phyloP scores from a whole-genome alignment of 2,329 filamentous ascomycete genomes.

The Aureobasidium sp. region DNA sequence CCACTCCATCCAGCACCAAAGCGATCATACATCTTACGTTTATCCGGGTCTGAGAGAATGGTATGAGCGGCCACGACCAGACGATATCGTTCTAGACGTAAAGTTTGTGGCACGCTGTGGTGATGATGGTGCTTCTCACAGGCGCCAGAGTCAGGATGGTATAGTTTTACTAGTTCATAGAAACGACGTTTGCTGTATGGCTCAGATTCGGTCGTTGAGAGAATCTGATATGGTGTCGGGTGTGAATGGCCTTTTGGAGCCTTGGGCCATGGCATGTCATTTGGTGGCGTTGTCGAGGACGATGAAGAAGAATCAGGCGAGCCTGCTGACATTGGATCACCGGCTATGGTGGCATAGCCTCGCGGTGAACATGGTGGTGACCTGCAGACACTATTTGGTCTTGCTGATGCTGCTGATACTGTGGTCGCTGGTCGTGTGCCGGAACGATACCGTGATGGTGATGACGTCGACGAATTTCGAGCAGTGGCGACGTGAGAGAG shows the following conservation, averaged over 20 bases:
- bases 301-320: constrained; percentile 8
- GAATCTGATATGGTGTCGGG: constrained; percentile 87
- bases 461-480: constrained; percentile 10
- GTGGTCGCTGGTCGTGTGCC: constrained; percentile 5
- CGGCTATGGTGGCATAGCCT: constrained; percentile 29
- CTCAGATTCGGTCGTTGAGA: constrained; percentile 54
- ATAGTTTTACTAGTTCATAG: constrained; percentile 89
- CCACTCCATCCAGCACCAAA: constrained; percentile 74
- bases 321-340: constrained; percentile 17
- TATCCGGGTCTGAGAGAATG: constrained; percentile 74
- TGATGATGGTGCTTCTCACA: constrained; percentile 34
- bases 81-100: constrained; percentile 80
- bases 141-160: constrained; percentile 72
- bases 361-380: background rate
- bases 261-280: constrained; percentile 26
- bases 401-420: background rate
- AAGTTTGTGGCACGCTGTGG: constrained; percentile 49
- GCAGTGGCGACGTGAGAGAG: background rate
- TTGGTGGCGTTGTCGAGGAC: constrained; percentile 22
- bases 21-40: constrained; percentile 73
- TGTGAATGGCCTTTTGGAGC: constrained; percentile 33
- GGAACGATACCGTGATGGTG: background rate
- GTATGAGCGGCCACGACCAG: constrained; percentile 82
- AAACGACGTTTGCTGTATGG: constrained; percentile 78
- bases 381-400: background rate